phyloP scores from a whole-genome alignment of 352 stramenopile species.

The Globisporangium apiculatum region DNA sequence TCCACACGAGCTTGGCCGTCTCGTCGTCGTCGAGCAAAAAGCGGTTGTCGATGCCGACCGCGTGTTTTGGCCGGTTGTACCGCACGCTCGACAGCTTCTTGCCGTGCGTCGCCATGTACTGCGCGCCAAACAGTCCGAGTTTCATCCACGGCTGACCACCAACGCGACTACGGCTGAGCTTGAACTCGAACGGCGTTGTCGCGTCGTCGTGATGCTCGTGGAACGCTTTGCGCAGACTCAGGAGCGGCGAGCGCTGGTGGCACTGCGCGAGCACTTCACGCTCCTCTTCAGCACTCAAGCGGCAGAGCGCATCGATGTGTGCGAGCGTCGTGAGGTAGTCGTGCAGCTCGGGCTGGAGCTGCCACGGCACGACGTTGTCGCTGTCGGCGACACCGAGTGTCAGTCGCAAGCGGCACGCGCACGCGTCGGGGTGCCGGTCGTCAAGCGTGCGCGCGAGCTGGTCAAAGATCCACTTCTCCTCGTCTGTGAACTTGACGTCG shows the following conservation, averaged over 20 bases:
- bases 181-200: slow-evolving; percentile 42
- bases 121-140: slow-evolving; percentile 64
- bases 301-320: slow-evolving; percentile 91
- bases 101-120: slow-evolving; percentile 62
- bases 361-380: slow-evolving; percentile 89
- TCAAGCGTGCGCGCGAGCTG: slow-evolving; percentile 93
- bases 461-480: slow-evolving; percentile 97
- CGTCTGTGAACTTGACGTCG: slow-evolving; percentile 92
- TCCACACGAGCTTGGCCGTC: slow-evolving; percentile 75
- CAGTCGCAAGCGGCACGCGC: slow-evolving; percentile 91
- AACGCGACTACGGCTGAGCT: slow-evolving; percentile 59
- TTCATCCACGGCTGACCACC: slow-evolving; percentile 84
- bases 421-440: slow-evolving; percentile 93
- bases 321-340: slow-evolving; percentile 88
- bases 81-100: slow-evolving; percentile 80
- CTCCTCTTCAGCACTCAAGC: slow-evolving; percentile 93
- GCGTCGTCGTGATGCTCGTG: slow-evolving; percentile 41
- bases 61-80: slow-evolving; percentile 77
- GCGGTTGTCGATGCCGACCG: slow-evolving; percentile 37
- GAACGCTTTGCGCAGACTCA: slow-evolving; percentile 60
- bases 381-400: slow-evolving; percentile 87
- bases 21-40: slow-evolving; percentile 77
- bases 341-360: slow-evolving; percentile 64
- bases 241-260: slow-evolving; percentile 58
- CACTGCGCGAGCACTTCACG: slow-evolving; percentile 81